These are phyloP conservation scores for Geranium brycei DNA, from an alignment of 345 rosid species.

Conservation along the genomic window DNA sequence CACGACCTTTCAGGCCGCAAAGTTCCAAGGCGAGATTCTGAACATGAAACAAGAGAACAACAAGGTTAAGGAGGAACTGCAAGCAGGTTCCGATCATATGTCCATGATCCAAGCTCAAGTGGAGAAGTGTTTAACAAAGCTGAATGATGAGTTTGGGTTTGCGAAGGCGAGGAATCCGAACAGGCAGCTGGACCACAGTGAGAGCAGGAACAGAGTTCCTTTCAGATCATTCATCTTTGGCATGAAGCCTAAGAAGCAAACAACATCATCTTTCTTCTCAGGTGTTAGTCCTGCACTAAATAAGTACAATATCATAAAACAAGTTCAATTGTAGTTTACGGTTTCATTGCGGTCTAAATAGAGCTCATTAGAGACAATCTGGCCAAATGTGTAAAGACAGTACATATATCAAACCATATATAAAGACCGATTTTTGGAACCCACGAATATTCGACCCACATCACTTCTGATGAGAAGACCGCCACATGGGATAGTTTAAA, in stretches of 20 bases:
- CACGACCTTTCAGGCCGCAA: slow-evolving; percentile 90
- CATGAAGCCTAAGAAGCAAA: slow-evolving; percentile 58
- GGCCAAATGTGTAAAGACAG: no score
- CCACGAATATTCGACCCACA: no score
- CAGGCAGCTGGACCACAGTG: slow-evolving; percentile 26
- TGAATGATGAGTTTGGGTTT: slow-evolving; percentile 50
- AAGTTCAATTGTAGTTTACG: not conserved
- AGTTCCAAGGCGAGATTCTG: slow-evolving; percentile 88
- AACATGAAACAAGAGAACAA: slow-evolving; percentile 99
- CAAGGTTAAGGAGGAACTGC: slow-evolving; percentile 84
- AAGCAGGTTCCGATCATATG: slow-evolving; percentile 77
- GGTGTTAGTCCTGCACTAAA: slow-evolving; percentile 65
- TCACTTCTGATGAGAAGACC: no score
- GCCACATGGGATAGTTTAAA: no score
- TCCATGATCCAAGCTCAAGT: slow-evolving; percentile 47
- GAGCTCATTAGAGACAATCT: no score
- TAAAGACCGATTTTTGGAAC: no score
- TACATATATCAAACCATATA: no score
- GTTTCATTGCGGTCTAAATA: no score
- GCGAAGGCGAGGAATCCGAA: slow-evolving; percentile 17
- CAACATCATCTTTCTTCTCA: slow-evolving; percentile 47
- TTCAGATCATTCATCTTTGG: slow-evolving; percentile 85
- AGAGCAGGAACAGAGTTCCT: slow-evolving; percentile 55
- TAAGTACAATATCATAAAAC: slow-evolving; percentile 32
- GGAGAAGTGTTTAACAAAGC: slow-evolving; percentile 29